Evolutionary conservation across 306 rosid genomes (phyloP).

Genomic region (Medicago lupulina): DNA sequence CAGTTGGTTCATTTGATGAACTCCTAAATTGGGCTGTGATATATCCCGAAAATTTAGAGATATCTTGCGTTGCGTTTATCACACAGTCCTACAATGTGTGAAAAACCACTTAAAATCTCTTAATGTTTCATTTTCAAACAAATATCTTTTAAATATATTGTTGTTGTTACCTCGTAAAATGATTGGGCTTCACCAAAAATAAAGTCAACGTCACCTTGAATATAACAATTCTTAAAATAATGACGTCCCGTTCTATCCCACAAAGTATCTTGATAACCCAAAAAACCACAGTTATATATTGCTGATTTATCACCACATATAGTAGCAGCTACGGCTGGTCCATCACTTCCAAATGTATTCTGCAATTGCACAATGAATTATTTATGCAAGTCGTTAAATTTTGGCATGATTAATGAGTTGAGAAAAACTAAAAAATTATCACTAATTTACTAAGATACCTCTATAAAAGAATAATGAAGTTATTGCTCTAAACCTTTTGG

Average conservation of each 20-base stretch:
- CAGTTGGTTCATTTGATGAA: neutral
- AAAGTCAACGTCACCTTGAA: conserved; percentile 15
- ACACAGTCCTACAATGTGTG: neutral
- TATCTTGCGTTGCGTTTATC: neutral
- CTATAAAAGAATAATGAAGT: neutral
- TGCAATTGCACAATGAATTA: neutral
- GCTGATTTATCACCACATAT: neutral
- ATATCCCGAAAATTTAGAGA: neutral
- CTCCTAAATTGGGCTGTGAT: neutral
- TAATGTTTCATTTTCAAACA: neutral
- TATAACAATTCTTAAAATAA: conserved; percentile 24
- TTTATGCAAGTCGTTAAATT: no score
- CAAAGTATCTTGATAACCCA: conserved; percentile 25
- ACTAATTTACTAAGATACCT: neutral
- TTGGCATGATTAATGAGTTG: neutral
- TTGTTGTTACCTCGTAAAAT: conserved; percentile 9
- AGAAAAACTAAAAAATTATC: no score
- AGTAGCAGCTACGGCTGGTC: neutral
- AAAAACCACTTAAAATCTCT: no score
- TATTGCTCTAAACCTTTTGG: neutral
- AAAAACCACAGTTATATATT: neutral
- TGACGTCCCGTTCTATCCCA: neutral
- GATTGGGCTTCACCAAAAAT: neutral
- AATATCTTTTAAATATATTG: no score
- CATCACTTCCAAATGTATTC: neutral